Conservation (phyloP, 495 filamentous ascomycete genomes). For the Melanomma pulvis-pyrius region DNA sequence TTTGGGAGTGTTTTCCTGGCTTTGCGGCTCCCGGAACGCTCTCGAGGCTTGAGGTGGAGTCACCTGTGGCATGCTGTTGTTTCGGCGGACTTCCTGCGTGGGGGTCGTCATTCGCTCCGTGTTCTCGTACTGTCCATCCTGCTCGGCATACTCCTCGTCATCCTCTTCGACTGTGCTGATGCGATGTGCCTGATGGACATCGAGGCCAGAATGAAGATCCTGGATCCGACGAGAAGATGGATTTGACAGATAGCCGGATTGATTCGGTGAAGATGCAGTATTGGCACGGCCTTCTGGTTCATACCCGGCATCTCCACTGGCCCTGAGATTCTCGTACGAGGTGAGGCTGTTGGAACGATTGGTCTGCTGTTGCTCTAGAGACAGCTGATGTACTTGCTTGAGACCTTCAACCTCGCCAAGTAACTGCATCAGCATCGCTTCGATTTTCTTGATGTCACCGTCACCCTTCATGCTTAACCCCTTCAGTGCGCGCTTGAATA, state of each 20-base stretch:
- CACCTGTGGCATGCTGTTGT: conserved; percentile 62
- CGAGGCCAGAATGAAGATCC: conserved; percentile 58
- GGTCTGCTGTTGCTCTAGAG: conserved; percentile 37
- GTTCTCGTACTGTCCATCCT: conserved; percentile 44
- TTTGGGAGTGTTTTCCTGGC: conserved; percentile 75
- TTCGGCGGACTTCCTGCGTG: conserved; percentile 44
- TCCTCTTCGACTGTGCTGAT: conserved; percentile 85
- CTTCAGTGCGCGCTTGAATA: conserved; percentile 89
- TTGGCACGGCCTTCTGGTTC: conserved; percentile 83
- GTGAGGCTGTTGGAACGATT: conserved; percentile 43
- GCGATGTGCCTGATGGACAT: conserved; percentile 68
- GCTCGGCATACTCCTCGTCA: conserved; percentile 44
- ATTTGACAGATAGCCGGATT: conserved; percentile 76
- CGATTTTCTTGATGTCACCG: conserved; percentile 87
- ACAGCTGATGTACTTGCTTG: conserved; percentile 59
- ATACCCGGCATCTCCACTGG: conserved; percentile 64
- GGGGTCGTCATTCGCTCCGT: conserved; percentile 47
- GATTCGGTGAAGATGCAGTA: conserved; percentile 71
- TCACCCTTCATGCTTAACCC: conserved; percentile 82
- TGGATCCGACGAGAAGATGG: conserved; percentile 65
- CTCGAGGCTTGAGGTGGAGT: conserved; percentile 72
- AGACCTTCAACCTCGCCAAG: conserved; percentile 88
- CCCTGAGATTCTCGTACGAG: conserved; percentile 60
- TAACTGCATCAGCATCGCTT: conserved; percentile 91
- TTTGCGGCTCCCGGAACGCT: conserved; percentile 54